Base-by-base conservation (phyloP, 768 basidiomycete genomes). In the Solioccasus polychromus region DNA sequence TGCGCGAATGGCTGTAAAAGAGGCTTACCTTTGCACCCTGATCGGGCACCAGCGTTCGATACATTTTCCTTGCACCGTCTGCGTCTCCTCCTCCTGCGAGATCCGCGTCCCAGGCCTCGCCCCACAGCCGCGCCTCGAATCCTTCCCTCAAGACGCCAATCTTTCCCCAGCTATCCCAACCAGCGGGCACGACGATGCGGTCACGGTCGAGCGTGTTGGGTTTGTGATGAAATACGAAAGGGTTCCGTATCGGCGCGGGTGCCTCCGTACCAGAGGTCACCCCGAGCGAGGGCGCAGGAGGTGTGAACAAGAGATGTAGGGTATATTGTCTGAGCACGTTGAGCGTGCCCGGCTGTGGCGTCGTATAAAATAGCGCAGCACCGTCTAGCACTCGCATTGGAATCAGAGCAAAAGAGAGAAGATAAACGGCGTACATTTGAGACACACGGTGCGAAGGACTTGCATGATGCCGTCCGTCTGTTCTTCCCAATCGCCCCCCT, bases 91-190 rank as follows among this genome's bases (percentile, higher is more conserved):
- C 76, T 14, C 68, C 73, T 3, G 74, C 78, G 12, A 92, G 62
- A 53, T 92, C 88, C 30, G 72, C 69, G 52, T 88, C 88, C 85
- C 83, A 91, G 31, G 82, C 85, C 46, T 88, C 85, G 4, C 83
- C 86, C 82, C 85, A 88, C 37, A 71, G 60, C 49, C 80, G 83
- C 1, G 88, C 82, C 42, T 96, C 92, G 56, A 97, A 99, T 1
- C 89, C 89, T 31, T 98, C 96, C 45, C 92, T 71, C 44, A 98
- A 69, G 1, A 97, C 86, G 3, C 77, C 73, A 46, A 97, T 95
- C 72, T 97, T 98, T 0, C 94, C 93, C 89, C 92, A 96, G 54
- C 88, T 91, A 61, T 98, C 96, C 96, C 96, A 99, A 1, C 96
- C 96, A 2, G 91, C 80, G 1, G 95, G 96, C 6, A 98, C 83